Evolutionary conservation across 148 eudicot species (phyloP).

Genomic region (Rhododendron kiyosumense): DNA sequence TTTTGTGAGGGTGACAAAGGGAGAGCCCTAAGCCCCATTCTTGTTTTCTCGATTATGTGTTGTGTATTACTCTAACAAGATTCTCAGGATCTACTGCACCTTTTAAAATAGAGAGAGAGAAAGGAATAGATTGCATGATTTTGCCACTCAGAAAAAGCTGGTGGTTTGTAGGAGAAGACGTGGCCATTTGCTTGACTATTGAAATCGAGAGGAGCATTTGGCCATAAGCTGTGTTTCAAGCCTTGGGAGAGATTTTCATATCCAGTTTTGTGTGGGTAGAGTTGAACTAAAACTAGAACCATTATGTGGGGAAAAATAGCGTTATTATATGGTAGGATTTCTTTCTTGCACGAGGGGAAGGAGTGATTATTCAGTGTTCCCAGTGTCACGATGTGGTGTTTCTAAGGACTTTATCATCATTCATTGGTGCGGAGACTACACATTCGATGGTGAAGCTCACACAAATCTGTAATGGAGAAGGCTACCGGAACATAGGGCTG

Average conservation of each 20-base stretch:
- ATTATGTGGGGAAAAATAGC: background rate
- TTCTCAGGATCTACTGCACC: background rate
- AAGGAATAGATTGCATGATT: background rate
- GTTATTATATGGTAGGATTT: no score
- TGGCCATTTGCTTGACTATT: conserved; percentile 26
- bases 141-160: conserved; percentile 3
- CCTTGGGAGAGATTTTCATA: background rate
- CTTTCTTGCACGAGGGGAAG: no score
- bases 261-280: background rate
- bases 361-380: no score
- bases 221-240: background rate
- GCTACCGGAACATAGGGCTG: no score
- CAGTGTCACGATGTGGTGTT: background rate
- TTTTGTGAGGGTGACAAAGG: conserved; percentile 49
- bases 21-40: conserved; percentile 52
- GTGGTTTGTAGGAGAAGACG: conserved; percentile 29
- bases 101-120: background rate
- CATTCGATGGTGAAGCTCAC: no score
- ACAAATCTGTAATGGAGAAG: no score
- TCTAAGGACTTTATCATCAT: no score
- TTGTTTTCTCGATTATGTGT: background rate
- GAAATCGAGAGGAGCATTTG: conserved; percentile 8
- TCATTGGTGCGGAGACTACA: no score
- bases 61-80: background rate
- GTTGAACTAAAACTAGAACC: background rate